These are phyloP conservation scores for Spirogloea muscicola DNA, from an alignment of 139 green algal genomes.

Conservation along the genomic window DNA sequence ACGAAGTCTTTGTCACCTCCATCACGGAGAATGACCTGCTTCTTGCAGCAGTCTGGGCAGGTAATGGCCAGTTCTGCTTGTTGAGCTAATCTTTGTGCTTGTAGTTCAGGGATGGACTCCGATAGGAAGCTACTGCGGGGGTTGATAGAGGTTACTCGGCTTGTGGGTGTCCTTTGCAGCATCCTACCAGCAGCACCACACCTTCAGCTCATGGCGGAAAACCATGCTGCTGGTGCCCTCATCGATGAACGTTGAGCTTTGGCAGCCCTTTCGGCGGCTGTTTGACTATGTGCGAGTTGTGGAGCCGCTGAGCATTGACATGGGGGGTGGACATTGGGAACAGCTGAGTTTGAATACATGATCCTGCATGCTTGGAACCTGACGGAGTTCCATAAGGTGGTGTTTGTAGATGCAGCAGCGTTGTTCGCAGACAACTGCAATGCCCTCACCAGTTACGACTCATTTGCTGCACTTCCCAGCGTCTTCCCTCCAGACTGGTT, in stretches of 20 bases:
- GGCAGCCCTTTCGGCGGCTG: neutral
- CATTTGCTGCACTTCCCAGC: constrained; percentile 2
- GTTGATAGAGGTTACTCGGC: neutral
- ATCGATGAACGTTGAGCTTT: neutral
- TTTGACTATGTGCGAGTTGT: constrained; percentile 15
- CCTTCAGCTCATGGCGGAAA: neutral
- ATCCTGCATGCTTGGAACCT: constrained; percentile 27
- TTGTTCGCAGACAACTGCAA: constrained; percentile 27
- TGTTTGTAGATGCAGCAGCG: constrained; percentile 5
- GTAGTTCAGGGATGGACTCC: neutral
- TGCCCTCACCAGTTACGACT: neutral
- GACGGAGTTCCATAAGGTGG: constrained; percentile 6
- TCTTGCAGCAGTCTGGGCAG: neutral
- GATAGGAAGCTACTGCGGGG: neutral
- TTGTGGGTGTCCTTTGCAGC: no score
- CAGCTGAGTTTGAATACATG: neutral
- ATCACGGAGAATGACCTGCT: neutral
- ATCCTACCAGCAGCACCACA: neutral
- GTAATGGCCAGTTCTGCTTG: neutral
- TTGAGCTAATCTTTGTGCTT: neutral
- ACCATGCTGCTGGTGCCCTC: constrained; percentile 15
- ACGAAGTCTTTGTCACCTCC: constrained; percentile 13
- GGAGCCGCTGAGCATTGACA: neutral
- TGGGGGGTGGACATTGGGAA: neutral
- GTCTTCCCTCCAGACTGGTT: constrained; percentile 17